Percentiles rank a stretch among this genome's conserved stretches.
Conservation (phyloP, 768 basidiomycete genomes). For the Chlorophyllum brunneum region DNA sequence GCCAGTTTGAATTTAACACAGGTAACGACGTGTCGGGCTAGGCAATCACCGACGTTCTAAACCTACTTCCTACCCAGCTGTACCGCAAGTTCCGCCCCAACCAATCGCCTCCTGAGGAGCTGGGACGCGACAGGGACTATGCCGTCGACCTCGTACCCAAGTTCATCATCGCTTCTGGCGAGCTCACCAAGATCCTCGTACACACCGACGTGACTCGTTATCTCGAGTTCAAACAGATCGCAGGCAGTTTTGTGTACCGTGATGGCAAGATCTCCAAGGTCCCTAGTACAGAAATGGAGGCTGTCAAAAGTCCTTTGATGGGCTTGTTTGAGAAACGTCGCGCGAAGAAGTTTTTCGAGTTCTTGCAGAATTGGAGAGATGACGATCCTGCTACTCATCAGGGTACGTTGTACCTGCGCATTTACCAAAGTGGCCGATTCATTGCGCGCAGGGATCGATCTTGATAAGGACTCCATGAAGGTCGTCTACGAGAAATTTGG, state of each 20-base stretch:
- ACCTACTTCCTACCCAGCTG: slow-evolving; percentile 47
- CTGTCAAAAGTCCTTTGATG: slow-evolving; percentile 92
- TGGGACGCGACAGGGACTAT: slow-evolving; percentile 97
- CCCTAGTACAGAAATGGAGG: slow-evolving; percentile 96
- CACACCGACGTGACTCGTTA: slow-evolving; percentile 99
- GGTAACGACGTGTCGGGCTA: slow-evolving; percentile 37
- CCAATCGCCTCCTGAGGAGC: slow-evolving; percentile 70
- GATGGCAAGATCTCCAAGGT: slow-evolving; percentile 98
- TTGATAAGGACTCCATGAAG: slow-evolving; percentile 92
- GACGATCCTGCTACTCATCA: slow-evolving; percentile 95
- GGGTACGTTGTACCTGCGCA: slow-evolving; percentile 42
- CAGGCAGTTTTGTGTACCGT: slow-evolving; percentile 95
- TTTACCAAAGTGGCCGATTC: neutral
- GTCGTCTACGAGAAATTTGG: slow-evolving; percentile 96
- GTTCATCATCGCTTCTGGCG: slow-evolving; percentile 98
- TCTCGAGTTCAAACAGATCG: slow-evolving; percentile 99
- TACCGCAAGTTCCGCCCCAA: slow-evolving; percentile 91
- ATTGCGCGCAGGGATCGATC: slow-evolving; percentile 61
- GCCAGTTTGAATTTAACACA: slow-evolving; percentile 97
- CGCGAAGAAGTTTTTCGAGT: slow-evolving; percentile 98
- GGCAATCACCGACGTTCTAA: neutral
- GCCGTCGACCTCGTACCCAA: slow-evolving; percentile 98
- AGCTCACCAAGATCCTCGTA: slow-evolving; percentile 96
- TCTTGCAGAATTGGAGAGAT: slow-evolving; percentile 93
- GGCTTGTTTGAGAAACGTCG: slow-evolving; percentile 98